Conservation (phyloP, 169 alveolate genomes). For the Plasmodium vinckei region DNA sequence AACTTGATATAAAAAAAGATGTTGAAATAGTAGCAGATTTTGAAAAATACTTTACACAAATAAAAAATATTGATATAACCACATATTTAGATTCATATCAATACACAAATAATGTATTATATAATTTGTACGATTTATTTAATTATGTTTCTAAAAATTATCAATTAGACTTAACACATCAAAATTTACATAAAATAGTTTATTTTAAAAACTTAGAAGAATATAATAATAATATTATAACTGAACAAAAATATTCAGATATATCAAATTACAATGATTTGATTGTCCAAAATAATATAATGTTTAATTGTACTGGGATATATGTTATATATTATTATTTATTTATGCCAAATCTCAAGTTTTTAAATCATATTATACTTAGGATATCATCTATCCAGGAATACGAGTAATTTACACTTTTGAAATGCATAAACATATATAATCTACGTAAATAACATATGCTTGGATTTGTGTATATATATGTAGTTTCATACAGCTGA, state of each 20-base stretch:
- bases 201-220: conserved; percentile 44
- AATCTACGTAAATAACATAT: not conserved
- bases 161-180: conserved; percentile 59
- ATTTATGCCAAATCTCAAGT: conserved; percentile 43
- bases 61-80: conserved; percentile 53
- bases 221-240: conserved; percentile 24
- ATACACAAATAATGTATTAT: conserved; percentile 58
- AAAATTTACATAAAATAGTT: conserved; percentile 52
- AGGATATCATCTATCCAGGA: conserved; percentile 58
- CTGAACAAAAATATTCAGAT: conserved; percentile 40
- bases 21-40: conserved; percentile 42
- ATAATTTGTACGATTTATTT: conserved; percentile 55
- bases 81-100: conserved; percentile 45
- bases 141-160: conserved; percentile 53
- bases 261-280: conserved; percentile 43
- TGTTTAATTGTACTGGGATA: conserved; percentile 48
- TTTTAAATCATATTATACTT: conserved; percentile 37
- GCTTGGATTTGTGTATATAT: not conserved
- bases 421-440: not conserved
- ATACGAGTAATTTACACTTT: conserved; percentile 40
- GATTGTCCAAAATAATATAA: conserved; percentile 24
- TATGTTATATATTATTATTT: conserved; percentile 49
- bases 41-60: conserved; percentile 67
- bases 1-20: conserved; percentile 46
- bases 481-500: not conserved